Conservation (phyloP, 73 alveolate genomes). For the Paramecium bursaria region DNA sequence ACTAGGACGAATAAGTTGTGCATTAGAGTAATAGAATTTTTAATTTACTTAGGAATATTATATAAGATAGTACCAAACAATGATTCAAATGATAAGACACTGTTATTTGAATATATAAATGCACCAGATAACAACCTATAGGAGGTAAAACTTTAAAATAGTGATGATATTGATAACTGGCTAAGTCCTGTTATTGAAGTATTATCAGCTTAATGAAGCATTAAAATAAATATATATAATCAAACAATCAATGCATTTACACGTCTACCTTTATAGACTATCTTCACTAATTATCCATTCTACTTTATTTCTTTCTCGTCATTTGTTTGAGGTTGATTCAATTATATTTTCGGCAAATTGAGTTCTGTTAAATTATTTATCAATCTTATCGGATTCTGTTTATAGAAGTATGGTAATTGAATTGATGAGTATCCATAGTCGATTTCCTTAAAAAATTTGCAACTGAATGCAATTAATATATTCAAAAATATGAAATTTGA, state of each 20-base stretch:
- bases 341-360: no score
- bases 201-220: no score
- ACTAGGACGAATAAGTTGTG: background rate
- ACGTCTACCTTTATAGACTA: no score
- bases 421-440: no score
- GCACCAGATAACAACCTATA: background rate
- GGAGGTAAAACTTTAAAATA: background rate
- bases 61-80: background rate
- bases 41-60: background rate
- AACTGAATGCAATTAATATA: conserved; percentile 52
- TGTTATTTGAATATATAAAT: background rate
- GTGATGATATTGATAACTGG: conserved; percentile 36
- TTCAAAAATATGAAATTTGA: conserved; percentile 43
- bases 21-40: background rate
- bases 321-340: no score
- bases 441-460: conserved; percentile 28
- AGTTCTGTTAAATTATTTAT: no score
- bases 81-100: background rate
- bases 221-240: no score
- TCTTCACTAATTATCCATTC: no score
- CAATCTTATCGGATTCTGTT: no score
- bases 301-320: no score
- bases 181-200: conserved; percentile 8
- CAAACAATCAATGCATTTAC: no score
- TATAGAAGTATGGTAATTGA: no score